Evolutionary conservation across 306 rosid species (phyloP), one percentile per base, ranked within the genome.

Genomic region (Spatholobus suberectus): DNA sequence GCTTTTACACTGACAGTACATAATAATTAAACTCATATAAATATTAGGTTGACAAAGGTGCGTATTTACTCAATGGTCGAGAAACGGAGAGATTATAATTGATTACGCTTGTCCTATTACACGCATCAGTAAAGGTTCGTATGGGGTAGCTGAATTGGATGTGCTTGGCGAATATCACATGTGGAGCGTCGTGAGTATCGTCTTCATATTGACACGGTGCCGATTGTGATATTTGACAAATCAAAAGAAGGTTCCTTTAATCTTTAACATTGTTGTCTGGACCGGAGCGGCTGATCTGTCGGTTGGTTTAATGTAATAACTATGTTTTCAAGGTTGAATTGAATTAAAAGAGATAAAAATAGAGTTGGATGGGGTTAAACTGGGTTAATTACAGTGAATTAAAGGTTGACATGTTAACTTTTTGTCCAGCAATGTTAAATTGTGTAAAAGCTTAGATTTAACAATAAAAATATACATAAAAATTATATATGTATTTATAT

Each of bases 191-290:
- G 41, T 20, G 68, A 54, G 75, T n/a, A n/a, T 73, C 55, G 3
- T 37, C 35, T 21, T 81, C 76, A 70, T 17, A 29, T 70, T 46
- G 37, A 14, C 41, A 43, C 15, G 37, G 9, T 34, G 11, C 20
- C 8, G 1, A 27, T 40, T 57, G 9, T 70, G 34, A 70, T 26
- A 41, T 51, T 17, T 24, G 70, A 76, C 70, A 76, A 27, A 26
- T 76, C 61, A 80, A 80, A 62, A 14, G 13, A n/a, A 70, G 78
- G n/a, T 57, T 80, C 62, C 63, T 58, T 40, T 43, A 26, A n/a
- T 9, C 41, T 72, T 29, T 27, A 72, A 27, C 40, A 7, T 70
- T 47, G 5, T 24, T 70, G 58, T 44, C 20, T 41, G 18, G 11
- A 13, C 38, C 13, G 20, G 70, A 17, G 23, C 20, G 38, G 58